Percentiles rank a stretch among this genome's conserved stretches.
These are phyloP conservation scores for Tephrocybe sp. DNA, from an alignment of 768 basidiomycete genomes.

Conservation along the genomic window DNA sequence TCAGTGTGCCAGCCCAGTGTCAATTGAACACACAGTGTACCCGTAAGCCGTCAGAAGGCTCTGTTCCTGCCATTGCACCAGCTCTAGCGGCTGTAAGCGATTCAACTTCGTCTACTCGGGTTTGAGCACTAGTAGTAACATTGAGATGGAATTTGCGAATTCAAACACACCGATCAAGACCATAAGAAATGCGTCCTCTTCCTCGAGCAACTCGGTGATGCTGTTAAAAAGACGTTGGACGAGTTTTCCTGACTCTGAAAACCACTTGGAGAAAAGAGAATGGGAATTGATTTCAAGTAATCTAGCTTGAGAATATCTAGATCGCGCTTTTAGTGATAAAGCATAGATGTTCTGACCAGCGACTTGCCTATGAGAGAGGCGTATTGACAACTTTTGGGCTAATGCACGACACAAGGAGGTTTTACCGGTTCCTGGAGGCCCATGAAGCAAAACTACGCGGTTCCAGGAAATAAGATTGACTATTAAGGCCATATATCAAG, in stretches of 20 bases:
- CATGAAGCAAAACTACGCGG: constrained; percentile 89
- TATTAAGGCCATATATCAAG: constrained; percentile 22
- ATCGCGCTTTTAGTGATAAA: neutral
- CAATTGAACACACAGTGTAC: constrained; percentile 37
- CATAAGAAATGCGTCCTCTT: constrained; percentile 87
- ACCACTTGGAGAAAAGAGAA: constrained; percentile 98
- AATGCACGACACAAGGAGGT: constrained; percentile 93
- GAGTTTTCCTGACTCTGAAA: constrained; percentile 97
- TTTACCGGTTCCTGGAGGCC: constrained; percentile 97
- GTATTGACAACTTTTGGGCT: constrained; percentile 92
- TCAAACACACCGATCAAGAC: constrained; percentile 78
- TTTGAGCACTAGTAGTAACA: constrained; percentile 3
- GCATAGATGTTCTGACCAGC: neutral
- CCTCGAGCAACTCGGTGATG: constrained; percentile 89
- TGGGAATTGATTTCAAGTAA: constrained; percentile 98
- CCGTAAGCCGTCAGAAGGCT: constrained; percentile 91
- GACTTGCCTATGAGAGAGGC: constrained; percentile 76
- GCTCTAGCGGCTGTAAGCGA: constrained; percentile 92
- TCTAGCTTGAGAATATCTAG: constrained; percentile 81
- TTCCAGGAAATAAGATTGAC: constrained; percentile 96
- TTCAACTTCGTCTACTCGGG: constrained; percentile 85
- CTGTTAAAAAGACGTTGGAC: constrained; percentile 90
- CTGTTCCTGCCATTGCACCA: constrained; percentile 92
- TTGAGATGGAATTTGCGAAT: neutral
- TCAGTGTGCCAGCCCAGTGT: neutral